phyloP scores from a whole-genome alignment of 1,284 basidiomycete species.

The Exobasidium rhododendri region DNA sequence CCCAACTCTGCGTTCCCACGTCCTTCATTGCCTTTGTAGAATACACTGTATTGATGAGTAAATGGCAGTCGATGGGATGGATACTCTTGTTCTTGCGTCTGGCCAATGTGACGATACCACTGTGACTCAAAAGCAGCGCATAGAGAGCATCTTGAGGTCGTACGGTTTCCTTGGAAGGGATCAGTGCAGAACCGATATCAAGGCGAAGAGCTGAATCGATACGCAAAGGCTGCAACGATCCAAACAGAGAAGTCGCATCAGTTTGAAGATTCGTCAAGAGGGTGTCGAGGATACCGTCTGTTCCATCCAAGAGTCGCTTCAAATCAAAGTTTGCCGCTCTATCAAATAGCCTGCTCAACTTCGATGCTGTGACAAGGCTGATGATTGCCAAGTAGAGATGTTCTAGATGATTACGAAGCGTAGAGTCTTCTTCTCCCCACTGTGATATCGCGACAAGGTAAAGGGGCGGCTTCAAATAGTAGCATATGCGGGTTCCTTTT shows the following conservation, averaged over 20 bases:
- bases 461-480: conserved; percentile 77
- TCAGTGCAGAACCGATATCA: conserved; percentile 57
- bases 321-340: conserved; percentile 87
- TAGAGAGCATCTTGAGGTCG: conserved; percentile 74
- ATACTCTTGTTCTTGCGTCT: conserved; percentile 89
- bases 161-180: conserved; percentile 57
- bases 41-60: conserved; percentile 60
- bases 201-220: conserved; percentile 63
- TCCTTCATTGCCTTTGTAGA: conserved; percentile 60
- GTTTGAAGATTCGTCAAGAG: conserved; percentile 35
- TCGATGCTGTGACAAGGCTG: conserved; percentile 79
- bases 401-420: conserved; percentile 85
- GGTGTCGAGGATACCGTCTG: conserved; percentile 36
- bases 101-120: conserved; percentile 79
- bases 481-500: conserved; percentile 65
- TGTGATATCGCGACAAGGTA: conserved; percentile 86
- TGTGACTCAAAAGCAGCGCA: conserved; percentile 71
- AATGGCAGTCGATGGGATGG: conserved; percentile 65
- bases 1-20: conserved; percentile 70
- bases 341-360: conserved; percentile 80
- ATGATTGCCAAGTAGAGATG: conserved; percentile 89
- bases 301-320: conserved; percentile 75
- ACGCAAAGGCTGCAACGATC: conserved; percentile 68
- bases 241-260: conserved; percentile 16
- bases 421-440: conserved; percentile 89